phyloP scores from a whole-genome alignment of 2,329 filamentous ascomycete genomes.

The Ophiostoma ulmi region DNA sequence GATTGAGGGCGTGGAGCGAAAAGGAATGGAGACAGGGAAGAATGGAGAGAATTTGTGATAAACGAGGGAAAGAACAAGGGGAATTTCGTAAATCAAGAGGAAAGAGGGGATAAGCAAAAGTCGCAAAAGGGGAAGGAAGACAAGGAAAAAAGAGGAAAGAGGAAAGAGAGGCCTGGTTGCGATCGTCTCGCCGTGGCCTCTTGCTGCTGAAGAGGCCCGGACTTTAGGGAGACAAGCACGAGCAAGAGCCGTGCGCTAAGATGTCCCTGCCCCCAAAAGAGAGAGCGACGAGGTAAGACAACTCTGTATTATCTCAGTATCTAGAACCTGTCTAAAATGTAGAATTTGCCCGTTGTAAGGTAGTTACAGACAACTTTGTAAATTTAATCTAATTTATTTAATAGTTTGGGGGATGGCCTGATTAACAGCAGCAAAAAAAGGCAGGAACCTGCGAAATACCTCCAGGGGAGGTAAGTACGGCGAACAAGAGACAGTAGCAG shows the following conservation, averaged over 20 bases:
- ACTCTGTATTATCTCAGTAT: not conserved
- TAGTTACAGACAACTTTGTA: too few species aligned
- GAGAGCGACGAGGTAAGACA: not conserved
- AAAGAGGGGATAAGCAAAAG: not conserved
- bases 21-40: not conserved
- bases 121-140: not conserved
- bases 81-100: not conserved
- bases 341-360: not conserved
- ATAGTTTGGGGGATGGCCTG: too few species aligned
- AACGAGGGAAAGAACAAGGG: not conserved
- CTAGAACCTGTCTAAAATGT: not conserved
- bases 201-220: not conserved
- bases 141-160: not conserved
- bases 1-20: not conserved
- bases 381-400: not conserved
- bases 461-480: not conserved
- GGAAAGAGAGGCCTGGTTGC: not conserved
- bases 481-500: not conserved
- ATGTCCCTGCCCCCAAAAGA: not conserved
- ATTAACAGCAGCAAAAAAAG: not conserved
- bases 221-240: conserved; percentile 15
- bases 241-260: conserved; percentile 12
- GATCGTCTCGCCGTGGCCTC: not conserved
- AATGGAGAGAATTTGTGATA: not conserved
- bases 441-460: not conserved